These are phyloP conservation scores for Heterobasidion occidentale DNA, from an alignment of 1,284 basidiomycete genomes.

Conservation along the genomic window DNA sequence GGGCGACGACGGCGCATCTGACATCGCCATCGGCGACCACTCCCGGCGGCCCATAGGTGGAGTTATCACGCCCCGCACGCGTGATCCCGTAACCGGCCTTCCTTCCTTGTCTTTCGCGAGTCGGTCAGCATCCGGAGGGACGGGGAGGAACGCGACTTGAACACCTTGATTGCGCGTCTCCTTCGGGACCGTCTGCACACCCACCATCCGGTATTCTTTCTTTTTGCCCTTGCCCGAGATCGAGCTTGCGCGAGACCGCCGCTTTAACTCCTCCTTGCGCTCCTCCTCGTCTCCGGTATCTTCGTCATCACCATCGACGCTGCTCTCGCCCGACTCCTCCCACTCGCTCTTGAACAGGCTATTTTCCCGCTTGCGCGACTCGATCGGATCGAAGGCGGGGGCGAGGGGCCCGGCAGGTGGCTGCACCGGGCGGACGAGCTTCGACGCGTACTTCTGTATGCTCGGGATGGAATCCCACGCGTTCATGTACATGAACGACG, in stretches of 20 bases:
- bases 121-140: slow-evolving; percentile 10
- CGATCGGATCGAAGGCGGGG: slow-evolving; percentile 38
- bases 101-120: slow-evolving; percentile 10
- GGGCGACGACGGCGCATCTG: background rate
- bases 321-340: slow-evolving; percentile 53
- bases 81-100: background rate
- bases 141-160: slow-evolving; percentile 32
- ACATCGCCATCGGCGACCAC: background rate
- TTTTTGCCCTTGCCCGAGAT: slow-evolving; percentile 30
- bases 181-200: slow-evolving; percentile 51
- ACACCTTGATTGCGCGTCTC: slow-evolving; percentile 44
- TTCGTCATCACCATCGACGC: slow-evolving; percentile 77
- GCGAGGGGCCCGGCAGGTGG: slow-evolving; percentile 32
- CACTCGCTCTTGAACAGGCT: slow-evolving; percentile 38
- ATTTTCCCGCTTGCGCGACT: slow-evolving; percentile 30
- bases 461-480: slow-evolving; percentile 79
- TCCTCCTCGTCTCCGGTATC: slow-evolving; percentile 65
- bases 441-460: slow-evolving; percentile 69
- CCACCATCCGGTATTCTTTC: slow-evolving; percentile 44
- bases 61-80: slow-evolving; percentile 4
- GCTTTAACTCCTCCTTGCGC: slow-evolving; percentile 24
- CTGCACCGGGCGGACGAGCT: slow-evolving; percentile 45
- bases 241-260: slow-evolving; percentile 21
- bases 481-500: slow-evolving; percentile 60
- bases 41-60: background rate